Evolutionary conservation across 192 early-diverging fungal genomes (phyloP), one percentile per base, ranked within the genome.

Genomic region (Mortierella claussenii): DNA sequence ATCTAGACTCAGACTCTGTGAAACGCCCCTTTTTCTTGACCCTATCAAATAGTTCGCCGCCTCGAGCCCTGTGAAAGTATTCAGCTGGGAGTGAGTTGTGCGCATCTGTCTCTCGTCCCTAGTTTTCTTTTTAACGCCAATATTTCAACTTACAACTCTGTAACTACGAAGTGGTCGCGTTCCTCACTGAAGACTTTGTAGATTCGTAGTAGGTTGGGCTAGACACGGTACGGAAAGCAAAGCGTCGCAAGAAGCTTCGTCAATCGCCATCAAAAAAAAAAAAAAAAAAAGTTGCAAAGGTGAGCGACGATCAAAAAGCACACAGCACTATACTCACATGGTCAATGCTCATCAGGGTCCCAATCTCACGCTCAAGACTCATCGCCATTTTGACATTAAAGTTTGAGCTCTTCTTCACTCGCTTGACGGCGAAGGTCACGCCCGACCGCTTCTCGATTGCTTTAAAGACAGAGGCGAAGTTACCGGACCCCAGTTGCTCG

Each of bases 21-120:
- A 94, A 87, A 24, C 79, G 84, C 33, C 88, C 85, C 27, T 88
- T 88, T 23, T 82, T 80, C 26, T 91, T 89, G 59, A 98, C 95
- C 26, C 89, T 87, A 59, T 97, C 95, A 82, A 98, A 98, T 11
- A 98, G 83, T 79, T 98, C 97, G 43, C 95, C 95, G 53, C 91
- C 95, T 17, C 83, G 80, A 5, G 93, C 92, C 50, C 91, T 92
- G 18, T n/a, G n/a, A n/a, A n/a, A n/a, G n/a, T n/a, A n/a, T n/a
- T n/a, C n/a, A n/a, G n/a, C n/a, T n/a, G n/a, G n/a, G n/a, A n/a
- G n/a, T n/a, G n/a, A n/a, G n/a, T n/a, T n/a, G n/a, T n/a, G n/a
- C n/a, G n/a, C n/a, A n/a, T n/a, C n/a, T n/a, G n/a, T n/a, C n/a
- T n/a, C n/a, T n/a, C n/a, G n/a, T n/a, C n/a, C n/a, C n/a, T n/a